phyloP scores from a whole-genome alignment of 2,329 filamentous ascomycete species.

The Talaromyces marneffei region DNA sequence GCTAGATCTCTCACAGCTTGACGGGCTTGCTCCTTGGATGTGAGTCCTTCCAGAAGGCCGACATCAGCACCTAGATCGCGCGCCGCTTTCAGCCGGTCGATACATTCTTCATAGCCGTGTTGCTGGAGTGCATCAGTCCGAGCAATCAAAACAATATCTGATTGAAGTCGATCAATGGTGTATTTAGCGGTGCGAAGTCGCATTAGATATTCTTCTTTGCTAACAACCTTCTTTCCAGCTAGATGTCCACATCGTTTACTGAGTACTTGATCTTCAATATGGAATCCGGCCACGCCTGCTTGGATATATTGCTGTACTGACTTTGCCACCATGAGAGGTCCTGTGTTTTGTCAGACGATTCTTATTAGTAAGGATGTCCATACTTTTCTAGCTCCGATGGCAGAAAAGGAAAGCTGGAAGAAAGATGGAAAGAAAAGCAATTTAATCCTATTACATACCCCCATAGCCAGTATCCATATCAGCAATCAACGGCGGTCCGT shows the following conservation, averaged over 20 bases:
- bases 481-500: constrained; percentile 45
- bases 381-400: no score
- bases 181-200: constrained; percentile 32
- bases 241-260: constrained; percentile 40
- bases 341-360: no score
- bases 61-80: constrained; percentile 40
- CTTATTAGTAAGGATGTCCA: neutral
- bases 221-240: constrained; percentile 36
- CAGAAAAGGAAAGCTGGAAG: no score
- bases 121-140: constrained; percentile 31
- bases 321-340: constrained; percentile 44
- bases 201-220: constrained; percentile 28
- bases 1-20: constrained; percentile 33
- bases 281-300: constrained; percentile 51
- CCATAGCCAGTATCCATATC: constrained; percentile 53
- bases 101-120: constrained; percentile 38
- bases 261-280: constrained; percentile 54
- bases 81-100: constrained; percentile 35
- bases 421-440: no score
- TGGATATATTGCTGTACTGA: constrained; percentile 48
- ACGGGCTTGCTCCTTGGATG: constrained; percentile 34
- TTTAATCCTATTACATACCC: neutral
- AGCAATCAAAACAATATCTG: constrained; percentile 41
- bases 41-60: constrained; percentile 39
- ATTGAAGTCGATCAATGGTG: constrained; percentile 23